Conservation (phyloP, 768 basidiomycete species). For the Calocybe indica region DNA sequence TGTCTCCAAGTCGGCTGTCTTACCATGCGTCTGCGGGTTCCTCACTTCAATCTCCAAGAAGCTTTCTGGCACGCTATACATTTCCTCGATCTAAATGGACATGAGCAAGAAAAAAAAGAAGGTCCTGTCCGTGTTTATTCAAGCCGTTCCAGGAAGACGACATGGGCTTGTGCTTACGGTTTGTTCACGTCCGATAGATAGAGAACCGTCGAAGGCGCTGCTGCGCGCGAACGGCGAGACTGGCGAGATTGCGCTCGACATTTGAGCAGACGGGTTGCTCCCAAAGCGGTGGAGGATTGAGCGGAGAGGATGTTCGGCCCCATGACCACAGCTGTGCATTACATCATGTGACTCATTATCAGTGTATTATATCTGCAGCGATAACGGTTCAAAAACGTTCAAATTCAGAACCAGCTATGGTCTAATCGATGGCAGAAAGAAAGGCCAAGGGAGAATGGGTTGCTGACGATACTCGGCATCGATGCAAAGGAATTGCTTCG, state of each 20-base stretch:
- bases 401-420: too few species aligned
- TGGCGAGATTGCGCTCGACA: conserved; percentile 21
- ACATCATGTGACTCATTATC: too few species aligned
- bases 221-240: conserved; percentile 64
- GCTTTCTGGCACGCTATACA: conserved; percentile 96
- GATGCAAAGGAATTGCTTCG: too few species aligned
- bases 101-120: background rate
- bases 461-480: too few species aligned
- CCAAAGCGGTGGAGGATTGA: too few species aligned
- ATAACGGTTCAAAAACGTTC: too few species aligned
- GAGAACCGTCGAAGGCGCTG: conserved; percentile 47
- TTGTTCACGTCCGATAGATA: conserved; percentile 47
- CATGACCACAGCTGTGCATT: too few species aligned
- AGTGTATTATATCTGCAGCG: too few species aligned
- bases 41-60: conserved; percentile 97
- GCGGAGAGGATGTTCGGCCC: too few species aligned
- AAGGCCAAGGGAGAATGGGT: too few species aligned
- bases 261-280: too few species aligned
- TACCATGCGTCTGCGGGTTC: conserved; percentile 96
- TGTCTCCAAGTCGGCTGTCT: conserved; percentile 11
- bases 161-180: conserved; percentile 34
- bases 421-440: too few species aligned
- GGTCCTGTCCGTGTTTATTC: conserved; percentile 20
- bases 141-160: conserved; percentile 10
- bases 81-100: conserved; percentile 79